Evolutionary conservation across 176 grass and related monocot genomes (phyloP), one percentile per base, ranked within the genome.

Genomic region (Oryza glumipatula): DNA sequence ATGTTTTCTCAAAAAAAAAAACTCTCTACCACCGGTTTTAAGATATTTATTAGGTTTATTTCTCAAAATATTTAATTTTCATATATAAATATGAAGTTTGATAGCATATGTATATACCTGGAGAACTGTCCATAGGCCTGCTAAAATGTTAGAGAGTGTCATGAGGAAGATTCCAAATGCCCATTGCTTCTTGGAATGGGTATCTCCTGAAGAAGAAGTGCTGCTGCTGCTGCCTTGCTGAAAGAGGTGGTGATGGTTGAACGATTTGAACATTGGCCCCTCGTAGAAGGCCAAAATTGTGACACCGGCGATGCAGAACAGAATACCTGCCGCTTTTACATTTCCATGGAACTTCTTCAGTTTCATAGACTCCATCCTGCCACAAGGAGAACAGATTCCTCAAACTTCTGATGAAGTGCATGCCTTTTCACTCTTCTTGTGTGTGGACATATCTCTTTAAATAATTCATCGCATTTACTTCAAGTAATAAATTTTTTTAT

Each of bases 351-450:
- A 69, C 56, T 71, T 92, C 11, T 35, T 92, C 71, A 97, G 21
- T 28, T 92, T 94, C 86, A 94, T 82, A 26, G 67, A 80, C 77
- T 94, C 95, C 88, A 89, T 92, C 60, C 95, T 97, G 84, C 23
- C 39, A 76, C 2, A 70, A 32, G 26, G 11, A 44, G 23, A 24
- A 23, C 4, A 28, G 9, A n/a, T 60, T 16, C 24, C 51, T 51
- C 24, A 30, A 9, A 12, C 8, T 56, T 56, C 15, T 36, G 32
- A 58, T 60, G 30, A 22, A 60, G 16, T 76, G 24, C 24, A 6
- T 52, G 24, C 7, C 52, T 74, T 13, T 74, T 8, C 7, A 10
- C 47, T 49, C 39, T 30, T 30, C 6, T 49, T 30, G 16, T 46
- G 45, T 28, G 35, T 45, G 28, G 45, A 73, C 30, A 32, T 45